These are phyloP conservation scores for Diplodia corticola DNA, from an alignment of 2,329 filamentous ascomycete species.

Conservation along the genomic window DNA sequence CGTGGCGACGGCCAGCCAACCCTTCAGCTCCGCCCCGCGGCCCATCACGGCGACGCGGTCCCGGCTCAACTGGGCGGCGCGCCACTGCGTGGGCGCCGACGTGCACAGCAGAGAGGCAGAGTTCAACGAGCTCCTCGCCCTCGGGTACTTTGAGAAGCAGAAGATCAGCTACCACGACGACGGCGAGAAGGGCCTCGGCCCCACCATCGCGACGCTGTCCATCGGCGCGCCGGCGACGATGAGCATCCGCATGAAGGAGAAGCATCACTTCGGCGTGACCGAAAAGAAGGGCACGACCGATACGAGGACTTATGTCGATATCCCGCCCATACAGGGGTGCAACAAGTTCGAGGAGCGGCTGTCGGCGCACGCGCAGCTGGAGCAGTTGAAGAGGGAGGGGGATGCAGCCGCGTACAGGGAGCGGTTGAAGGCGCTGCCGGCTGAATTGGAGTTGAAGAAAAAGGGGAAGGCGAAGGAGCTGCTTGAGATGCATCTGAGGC, in stretches of 20 bases:
- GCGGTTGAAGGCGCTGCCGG: conserved; percentile 36
- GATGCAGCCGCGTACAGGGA: conserved; percentile 26
- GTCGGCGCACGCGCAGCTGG: conserved; percentile 34
- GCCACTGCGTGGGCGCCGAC: conserved; percentile 41
- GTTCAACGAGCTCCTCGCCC: conserved; percentile 65
- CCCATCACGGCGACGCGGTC: conserved; percentile 54
- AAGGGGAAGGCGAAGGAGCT: conserved; percentile 33
- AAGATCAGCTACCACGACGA: conserved; percentile 66
- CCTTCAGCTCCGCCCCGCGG: conserved; percentile 34
- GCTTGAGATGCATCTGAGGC: conserved; percentile 53
- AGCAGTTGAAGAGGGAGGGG: conserved; percentile 25
- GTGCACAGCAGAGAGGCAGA: conserved; percentile 32
- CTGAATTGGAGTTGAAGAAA: conserved; percentile 39
- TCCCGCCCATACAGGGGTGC: conserved; percentile 34
- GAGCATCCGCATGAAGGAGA: conserved; percentile 58
- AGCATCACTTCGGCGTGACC: conserved; percentile 45
- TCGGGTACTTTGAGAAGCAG: conserved; percentile 63
- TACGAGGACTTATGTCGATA: conserved; percentile 39
- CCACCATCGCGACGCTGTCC: conserved; percentile 62
- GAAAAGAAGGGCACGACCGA: conserved; percentile 34
- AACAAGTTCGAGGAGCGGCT: conserved; percentile 38
- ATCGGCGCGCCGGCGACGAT: conserved; percentile 61
- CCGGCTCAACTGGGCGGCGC: conserved; percentile 58
- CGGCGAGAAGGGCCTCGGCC: conserved; percentile 62
- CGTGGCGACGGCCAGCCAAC: conserved; percentile 47